These are phyloP conservation scores for Aspergillus thermomutatus DNA, from an alignment of 2,329 filamentous ascomycete genomes.

Conservation along the genomic window DNA sequence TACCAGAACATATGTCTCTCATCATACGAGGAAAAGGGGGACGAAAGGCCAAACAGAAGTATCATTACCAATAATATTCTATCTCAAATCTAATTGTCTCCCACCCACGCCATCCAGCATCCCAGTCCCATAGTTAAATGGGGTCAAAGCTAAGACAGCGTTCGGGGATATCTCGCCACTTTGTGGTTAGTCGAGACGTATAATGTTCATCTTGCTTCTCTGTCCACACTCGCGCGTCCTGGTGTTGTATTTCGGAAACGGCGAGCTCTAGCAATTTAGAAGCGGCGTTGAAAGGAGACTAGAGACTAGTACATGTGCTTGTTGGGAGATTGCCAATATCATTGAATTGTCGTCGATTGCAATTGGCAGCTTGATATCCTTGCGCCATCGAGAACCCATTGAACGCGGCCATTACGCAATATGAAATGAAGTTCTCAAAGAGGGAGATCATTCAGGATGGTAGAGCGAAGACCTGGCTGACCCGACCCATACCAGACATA, in stretches of 20 bases:
- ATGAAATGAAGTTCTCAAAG: background rate
- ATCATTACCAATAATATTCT: background rate
- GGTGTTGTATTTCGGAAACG: slow-evolving; percentile 46
- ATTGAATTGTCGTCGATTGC: background rate
- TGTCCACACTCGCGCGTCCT: slow-evolving; percentile 57
- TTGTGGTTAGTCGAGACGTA: slow-evolving; percentile 21
- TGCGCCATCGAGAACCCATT: background rate
- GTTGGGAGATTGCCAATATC: background rate
- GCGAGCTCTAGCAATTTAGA: slow-evolving; percentile 57
- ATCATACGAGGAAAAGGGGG: background rate
- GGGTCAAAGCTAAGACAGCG: slow-evolving; percentile 39
- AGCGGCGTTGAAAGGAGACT: slow-evolving; percentile 26
- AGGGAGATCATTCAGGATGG: background rate
- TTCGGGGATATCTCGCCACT: slow-evolving; percentile 33
- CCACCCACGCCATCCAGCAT: slow-evolving; percentile 39
- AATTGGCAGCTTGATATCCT: background rate
- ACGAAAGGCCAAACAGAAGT: background rate
- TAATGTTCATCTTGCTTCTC: slow-evolving; percentile 52
- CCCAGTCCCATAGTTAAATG: slow-evolving; percentile 47
- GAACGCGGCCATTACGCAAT: background rate
- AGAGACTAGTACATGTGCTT: background rate
- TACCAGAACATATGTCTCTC: background rate
- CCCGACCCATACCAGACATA: background rate
- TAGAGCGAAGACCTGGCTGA: background rate
- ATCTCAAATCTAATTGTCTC: slow-evolving; percentile 38